phyloP scores from a whole-genome alignment of 1,284 basidiomycete species.

The Athelia psychrophila region DNA sequence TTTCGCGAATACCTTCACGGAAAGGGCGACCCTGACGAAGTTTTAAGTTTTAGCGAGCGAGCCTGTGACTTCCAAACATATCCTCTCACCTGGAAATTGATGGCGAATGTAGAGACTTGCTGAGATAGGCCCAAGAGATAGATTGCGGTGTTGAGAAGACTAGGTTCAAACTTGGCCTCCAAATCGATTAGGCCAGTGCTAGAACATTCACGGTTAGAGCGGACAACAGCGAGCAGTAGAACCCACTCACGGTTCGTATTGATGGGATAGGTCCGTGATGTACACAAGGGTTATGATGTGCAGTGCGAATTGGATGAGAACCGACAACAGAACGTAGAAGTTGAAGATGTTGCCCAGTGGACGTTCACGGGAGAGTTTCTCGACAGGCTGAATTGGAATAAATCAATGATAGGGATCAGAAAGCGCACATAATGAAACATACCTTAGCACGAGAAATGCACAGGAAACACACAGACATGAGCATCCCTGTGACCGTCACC shows the following conservation, averaged over 20 bases:
- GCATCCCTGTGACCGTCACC: slow-evolving; percentile 88
- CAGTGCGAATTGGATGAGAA: slow-evolving; percentile 87
- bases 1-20: slow-evolving; percentile 94
- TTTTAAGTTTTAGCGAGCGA: slow-evolving; percentile 1
- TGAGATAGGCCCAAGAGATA: slow-evolving; percentile 92
- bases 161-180: slow-evolving; percentile 93
- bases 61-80: slow-evolving; percentile 2
- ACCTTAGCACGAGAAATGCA: slow-evolving; percentile 96
- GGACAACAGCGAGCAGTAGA: background rate
- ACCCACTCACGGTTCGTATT: slow-evolving; percentile 75
- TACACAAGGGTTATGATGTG: slow-evolving; percentile 89
- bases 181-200: slow-evolving; percentile 84
- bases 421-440: slow-evolving; percentile 15
- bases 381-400: slow-evolving; percentile 64
- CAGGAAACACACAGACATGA: slow-evolving; percentile 97
- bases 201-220: slow-evolving; percentile 5
- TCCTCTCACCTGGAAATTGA: slow-evolving; percentile 84
- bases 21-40: slow-evolving; percentile 79
- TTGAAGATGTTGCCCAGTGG: slow-evolving; percentile 96
- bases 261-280: slow-evolving; percentile 82
- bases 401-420: background rate
- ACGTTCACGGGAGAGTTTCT: slow-evolving; percentile 87
- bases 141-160: slow-evolving; percentile 90
- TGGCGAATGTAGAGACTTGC: slow-evolving; percentile 94
- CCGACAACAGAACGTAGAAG: slow-evolving; percentile 87